Conservation (phyloP, 345 rosid species). For the Salix caprea region DNA sequence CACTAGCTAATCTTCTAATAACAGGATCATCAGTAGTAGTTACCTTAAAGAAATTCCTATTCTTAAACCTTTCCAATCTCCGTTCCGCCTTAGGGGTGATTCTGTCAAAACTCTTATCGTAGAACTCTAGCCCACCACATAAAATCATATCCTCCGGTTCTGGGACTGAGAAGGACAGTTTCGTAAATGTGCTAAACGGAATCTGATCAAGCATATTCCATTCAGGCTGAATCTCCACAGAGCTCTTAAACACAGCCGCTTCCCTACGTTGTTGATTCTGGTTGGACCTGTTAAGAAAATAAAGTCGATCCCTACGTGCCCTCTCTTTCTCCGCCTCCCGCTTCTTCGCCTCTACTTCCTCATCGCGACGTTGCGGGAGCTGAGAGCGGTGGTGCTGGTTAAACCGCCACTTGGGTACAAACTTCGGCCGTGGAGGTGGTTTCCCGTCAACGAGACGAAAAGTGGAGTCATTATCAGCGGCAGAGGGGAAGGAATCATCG, state of each 20-base stretch:
- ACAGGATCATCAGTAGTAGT: constrained; percentile 92
- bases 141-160: constrained; percentile 84
- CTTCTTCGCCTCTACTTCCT: constrained; percentile 84
- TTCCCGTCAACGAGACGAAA: constrained; percentile 92
- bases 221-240: constrained; percentile 93
- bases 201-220: constrained; percentile 99
- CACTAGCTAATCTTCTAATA: constrained; percentile 76
- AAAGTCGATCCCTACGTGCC: constrained; percentile 82
- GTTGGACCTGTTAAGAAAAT: constrained; percentile 59
- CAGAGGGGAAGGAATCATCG: constrained; percentile 65
- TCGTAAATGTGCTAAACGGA: constrained; percentile 81
- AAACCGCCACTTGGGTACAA: constrained; percentile 88
- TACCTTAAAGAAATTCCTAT: constrained; percentile 84
- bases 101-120: constrained; percentile 64
- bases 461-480: constrained; percentile 61
- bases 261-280: constrained; percentile 74
- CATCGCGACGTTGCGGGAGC: constrained; percentile 92
- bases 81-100: constrained; percentile 78
- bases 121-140: constrained; percentile 77
- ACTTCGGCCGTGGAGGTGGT: constrained; percentile 83
- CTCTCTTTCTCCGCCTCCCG: constrained; percentile 94
- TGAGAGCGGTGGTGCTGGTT: constrained; percentile 65
- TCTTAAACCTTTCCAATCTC: constrained; percentile 82
- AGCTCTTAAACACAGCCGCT: constrained; percentile 74
- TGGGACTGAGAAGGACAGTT: constrained; percentile 63